These are phyloP conservation scores for Torulaspora gathmanii DNA, from an alignment of 805 yeast genomes.

Conservation along the genomic window DNA sequence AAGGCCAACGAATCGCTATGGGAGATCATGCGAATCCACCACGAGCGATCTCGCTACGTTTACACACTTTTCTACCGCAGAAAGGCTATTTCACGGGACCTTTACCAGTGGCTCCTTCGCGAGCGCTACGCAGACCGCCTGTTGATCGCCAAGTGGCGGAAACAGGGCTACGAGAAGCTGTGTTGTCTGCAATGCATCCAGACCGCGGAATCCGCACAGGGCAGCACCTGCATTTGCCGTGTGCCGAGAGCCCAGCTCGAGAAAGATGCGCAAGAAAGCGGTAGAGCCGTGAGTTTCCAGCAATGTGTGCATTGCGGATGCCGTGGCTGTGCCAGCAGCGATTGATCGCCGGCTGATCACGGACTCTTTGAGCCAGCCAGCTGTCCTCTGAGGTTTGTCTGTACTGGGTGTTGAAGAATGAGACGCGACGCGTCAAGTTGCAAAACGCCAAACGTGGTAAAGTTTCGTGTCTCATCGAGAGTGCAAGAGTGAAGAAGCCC, in stretches of 20 bases:
- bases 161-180: constrained; percentile 77
- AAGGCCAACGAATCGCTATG: constrained; percentile 58
- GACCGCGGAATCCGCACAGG: constrained; percentile 55
- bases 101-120: constrained; percentile 69
- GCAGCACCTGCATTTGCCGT: constrained; percentile 75
- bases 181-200: constrained; percentile 81
- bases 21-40: constrained; percentile 66
- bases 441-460: constrained; percentile 6
- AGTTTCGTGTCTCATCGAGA: constrained; percentile 1
- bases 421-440: constrained; percentile 8
- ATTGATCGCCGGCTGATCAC: constrained; percentile 33
- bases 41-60: constrained; percentile 70
- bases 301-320: constrained; percentile 83
- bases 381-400: neutral
- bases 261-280: constrained; percentile 26
- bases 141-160: constrained; percentile 79
- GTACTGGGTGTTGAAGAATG: neutral
- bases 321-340: constrained; percentile 74
- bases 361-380: neutral
- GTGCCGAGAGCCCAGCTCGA: constrained; percentile 62
- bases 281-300: constrained; percentile 34
- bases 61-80: constrained; percentile 69
- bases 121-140: constrained; percentile 63
- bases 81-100: constrained; percentile 57
- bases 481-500: neutral